These are phyloP conservation scores for Anthracocystis setariae DNA, from an alignment of 1,284 basidiomycete genomes.

Conservation along the genomic window DNA sequence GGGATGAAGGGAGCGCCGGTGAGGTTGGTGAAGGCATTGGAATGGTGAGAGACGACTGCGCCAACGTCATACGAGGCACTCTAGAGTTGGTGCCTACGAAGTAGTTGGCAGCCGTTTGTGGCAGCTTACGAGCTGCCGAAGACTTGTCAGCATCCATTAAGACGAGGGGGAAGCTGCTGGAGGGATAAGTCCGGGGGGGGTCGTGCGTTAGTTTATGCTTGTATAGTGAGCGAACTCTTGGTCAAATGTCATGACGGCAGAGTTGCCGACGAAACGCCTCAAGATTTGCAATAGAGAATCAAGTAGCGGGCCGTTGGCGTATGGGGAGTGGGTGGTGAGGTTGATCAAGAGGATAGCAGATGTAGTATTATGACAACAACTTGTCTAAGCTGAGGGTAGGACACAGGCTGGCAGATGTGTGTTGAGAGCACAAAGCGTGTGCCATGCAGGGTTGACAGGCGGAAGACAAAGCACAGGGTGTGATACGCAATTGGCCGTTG, in stretches of 20 bases:
- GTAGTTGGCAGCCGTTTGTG: constrained; percentile 45
- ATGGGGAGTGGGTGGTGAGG: no score
- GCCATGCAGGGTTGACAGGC: background rate
- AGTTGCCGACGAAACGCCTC: no score
- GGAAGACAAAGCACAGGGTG: background rate
- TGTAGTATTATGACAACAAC: no score
- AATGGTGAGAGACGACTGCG: constrained; percentile 35
- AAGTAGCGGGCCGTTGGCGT: no score
- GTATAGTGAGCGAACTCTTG: background rate
- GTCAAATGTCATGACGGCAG: no score
- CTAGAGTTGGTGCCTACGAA: constrained; percentile 47
- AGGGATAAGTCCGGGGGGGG: background rate
- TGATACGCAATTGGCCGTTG: background rate
- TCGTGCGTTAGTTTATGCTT: constrained; percentile 2
- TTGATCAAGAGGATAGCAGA: no score
- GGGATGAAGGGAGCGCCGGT: constrained; percentile 6
- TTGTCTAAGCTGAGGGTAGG: no score
- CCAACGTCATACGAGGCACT: constrained; percentile 37
- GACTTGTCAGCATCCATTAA: constrained; percentile 22
- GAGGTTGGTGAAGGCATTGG: constrained; percentile 9
- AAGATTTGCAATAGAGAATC: no score
- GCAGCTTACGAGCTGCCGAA: constrained; percentile 38
- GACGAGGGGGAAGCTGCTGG: background rate
- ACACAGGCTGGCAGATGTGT: background rate
- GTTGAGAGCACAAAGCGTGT: background rate